These are phyloP conservation scores for Aspergillus olivimuriae DNA, from an alignment of 495 filamentous ascomycete genomes.

Conservation along the genomic window DNA sequence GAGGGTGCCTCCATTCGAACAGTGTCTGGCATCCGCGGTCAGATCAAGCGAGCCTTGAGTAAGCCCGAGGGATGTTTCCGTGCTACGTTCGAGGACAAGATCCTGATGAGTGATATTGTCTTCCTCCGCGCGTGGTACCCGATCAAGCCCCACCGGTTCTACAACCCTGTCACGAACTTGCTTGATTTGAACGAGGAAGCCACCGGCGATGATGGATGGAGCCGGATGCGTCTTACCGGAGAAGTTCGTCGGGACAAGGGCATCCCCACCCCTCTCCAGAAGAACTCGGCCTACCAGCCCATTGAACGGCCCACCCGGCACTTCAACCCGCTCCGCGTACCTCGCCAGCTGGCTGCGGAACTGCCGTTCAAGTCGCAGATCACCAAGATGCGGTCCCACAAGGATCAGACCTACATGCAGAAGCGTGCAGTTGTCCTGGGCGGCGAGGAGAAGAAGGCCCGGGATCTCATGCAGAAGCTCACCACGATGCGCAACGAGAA, in stretches of 20 bases:
- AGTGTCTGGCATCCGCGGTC: constrained; percentile 89
- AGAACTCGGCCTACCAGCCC: constrained; percentile 75
- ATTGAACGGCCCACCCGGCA: constrained; percentile 75
- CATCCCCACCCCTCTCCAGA: constrained; percentile 68
- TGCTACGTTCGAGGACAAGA: constrained; percentile 97
- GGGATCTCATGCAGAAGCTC: constrained; percentile 89
- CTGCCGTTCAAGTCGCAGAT: constrained; percentile 94
- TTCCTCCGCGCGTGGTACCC: constrained; percentile 97
- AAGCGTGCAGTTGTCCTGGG: constrained; percentile 84
- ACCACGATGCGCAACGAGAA: constrained; percentile 89
- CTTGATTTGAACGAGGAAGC: constrained; percentile 43
- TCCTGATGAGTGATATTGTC: constrained; percentile 91
- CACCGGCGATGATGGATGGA: constrained; percentile 52
- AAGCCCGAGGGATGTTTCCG: constrained; percentile 94
- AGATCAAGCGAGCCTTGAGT: constrained; percentile 87
- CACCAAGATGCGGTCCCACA: constrained; percentile 68
- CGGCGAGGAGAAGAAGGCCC: constrained; percentile 79
- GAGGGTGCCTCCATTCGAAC: constrained; percentile 93
- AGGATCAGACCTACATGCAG: constrained; percentile 82
- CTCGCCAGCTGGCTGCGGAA: constrained; percentile 72
- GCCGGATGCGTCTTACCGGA: constrained; percentile 89
- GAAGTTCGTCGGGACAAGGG: constrained; percentile 74
- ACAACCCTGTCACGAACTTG: constrained; percentile 93
- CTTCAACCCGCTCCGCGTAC: constrained; percentile 92
- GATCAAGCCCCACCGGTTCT: constrained; percentile 88